phyloP scores from a whole-genome alignment of 495 filamentous ascomycete species.

The Lophiotrema nucula region DNA sequence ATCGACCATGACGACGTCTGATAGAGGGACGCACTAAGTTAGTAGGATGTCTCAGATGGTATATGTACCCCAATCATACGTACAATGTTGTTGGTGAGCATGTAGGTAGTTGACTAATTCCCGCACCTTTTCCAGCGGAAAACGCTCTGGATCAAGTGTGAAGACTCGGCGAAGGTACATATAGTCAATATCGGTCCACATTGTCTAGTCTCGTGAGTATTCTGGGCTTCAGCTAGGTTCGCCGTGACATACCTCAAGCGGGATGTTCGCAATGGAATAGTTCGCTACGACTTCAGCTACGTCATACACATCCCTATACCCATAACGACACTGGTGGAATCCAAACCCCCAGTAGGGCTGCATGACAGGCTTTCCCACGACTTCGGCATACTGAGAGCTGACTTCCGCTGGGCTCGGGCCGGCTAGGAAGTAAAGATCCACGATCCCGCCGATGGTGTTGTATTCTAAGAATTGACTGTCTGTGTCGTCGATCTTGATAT shows the following conservation, averaged over 20 bases:
- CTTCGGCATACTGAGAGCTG: slow-evolving; percentile 68
- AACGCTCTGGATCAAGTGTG: slow-evolving; percentile 70
- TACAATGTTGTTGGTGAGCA: slow-evolving; percentile 72
- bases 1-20: slow-evolving; percentile 58
- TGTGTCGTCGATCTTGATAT: slow-evolving; percentile 69
- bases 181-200: slow-evolving; percentile 79
- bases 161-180: slow-evolving; percentile 48
- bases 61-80: too few species aligned
- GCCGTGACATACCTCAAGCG: slow-evolving; percentile 91
- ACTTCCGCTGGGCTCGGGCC: slow-evolving; percentile 69
- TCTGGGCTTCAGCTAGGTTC: too few species aligned
- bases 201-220: too few species aligned
- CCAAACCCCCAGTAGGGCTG: slow-evolving; percentile 84
- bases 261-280: slow-evolving; percentile 72
- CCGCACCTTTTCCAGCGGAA: slow-evolving; percentile 64
- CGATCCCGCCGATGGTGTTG: slow-evolving; percentile 74
- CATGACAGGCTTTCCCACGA: slow-evolving; percentile 65
- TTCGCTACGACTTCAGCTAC: slow-evolving; percentile 79
- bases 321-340: slow-evolving; percentile 74
- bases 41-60: too few species aligned
- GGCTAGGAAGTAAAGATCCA: slow-evolving; percentile 83
- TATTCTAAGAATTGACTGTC: slow-evolving; percentile 77
- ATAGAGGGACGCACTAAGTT: too few species aligned
- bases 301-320: slow-evolving; percentile 73
- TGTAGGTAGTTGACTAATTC: slow-evolving; percentile 72